A percentile compares a stretch with the other conserved stretches of the same genome.
Evolutionary conservation across 2,329 filamentous ascomycete genomes (phyloP).

Genomic region (Botrytis tulipae): DNA sequence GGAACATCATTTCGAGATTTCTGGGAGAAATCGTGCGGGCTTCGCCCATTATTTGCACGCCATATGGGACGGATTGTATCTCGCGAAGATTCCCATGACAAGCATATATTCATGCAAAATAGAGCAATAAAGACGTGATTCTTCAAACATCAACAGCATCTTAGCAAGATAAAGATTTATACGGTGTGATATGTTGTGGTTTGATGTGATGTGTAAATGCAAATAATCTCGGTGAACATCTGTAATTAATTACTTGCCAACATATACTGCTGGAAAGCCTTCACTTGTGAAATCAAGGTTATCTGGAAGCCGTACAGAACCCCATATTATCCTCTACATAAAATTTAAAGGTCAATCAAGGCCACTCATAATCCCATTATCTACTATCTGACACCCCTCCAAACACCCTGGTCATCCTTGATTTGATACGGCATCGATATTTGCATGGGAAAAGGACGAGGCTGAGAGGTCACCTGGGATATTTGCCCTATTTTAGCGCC

Average conservation of each 20-base stretch:
- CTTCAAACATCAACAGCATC: constrained; percentile 26
- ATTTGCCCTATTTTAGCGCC: constrained; percentile 18
- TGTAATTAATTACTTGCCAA: background rate
- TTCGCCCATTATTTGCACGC: constrained; percentile 35
- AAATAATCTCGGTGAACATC: background rate
- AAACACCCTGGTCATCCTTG: background rate
- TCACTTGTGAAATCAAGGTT: background rate
- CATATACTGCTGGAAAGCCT: background rate
- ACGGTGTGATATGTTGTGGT: background rate
- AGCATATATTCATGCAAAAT: constrained; percentile 33
- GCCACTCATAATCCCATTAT: background rate
- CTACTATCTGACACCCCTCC: background rate
- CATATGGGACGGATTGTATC: constrained; percentile 30
- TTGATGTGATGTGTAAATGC: background rate
- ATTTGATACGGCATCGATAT: background rate
- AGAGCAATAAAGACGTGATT: constrained; percentile 38
- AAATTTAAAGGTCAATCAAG: background rate
- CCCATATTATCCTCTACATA: background rate
- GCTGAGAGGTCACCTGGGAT: constrained; percentile 3
- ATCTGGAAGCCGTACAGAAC: background rate
- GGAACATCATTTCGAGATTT: constrained; percentile 30
- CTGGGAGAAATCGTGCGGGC: constrained; percentile 36
- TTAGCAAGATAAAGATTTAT: background rate
- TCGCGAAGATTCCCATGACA: constrained; percentile 28
- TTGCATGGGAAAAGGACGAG: background rate